Evolutionary conservation across 306 rosid genomes (phyloP), one percentile per base, ranked within the genome.

Genomic region (Ormosia emarginata): DNA sequence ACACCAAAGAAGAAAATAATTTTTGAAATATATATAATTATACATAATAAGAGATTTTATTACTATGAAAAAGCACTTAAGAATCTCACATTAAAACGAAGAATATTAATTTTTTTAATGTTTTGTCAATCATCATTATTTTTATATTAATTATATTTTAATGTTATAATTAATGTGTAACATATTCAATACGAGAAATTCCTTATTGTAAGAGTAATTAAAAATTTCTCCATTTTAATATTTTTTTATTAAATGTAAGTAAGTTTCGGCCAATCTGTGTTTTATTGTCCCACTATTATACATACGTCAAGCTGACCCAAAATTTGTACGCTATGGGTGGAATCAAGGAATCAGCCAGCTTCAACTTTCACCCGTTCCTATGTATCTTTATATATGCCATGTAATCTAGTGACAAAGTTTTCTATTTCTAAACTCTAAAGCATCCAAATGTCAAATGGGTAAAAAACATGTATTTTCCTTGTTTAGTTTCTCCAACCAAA

Each of bases 381-480:
- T 67, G 65, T 82, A 67, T 67, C 72, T 8, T 63, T 82, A 8
- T 81, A n/a, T 58, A 24, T 67, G 78, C 76, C 82, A 32, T 82
- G 18, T 43, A 81, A 66, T 74, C 37, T 32, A 63, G 5, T 50
- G 11, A 50, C 58, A 65, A 2, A 30, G 24, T 4, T 15, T 56
- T 53, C 70, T 14, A 44, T 53, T 74, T 52, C 49, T 18, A 74
- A 36, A 73, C 58, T 47, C 75, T 58, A 75, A 39, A 67, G 37
- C 72, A 43, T 76, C 85, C 85, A 82, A 76, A 76, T 82, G 85
- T 76, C 82, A 75, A 58, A 46, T 46, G n/a, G 15, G 44, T 62
- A 12, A 62, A 34, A 34, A 63, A 33, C 41, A 63, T 2, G 3
- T 4, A 55, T 33, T 43, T 82, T 46, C 34, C 18, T n/a, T 74